These are phyloP conservation scores for Desmodesmus armatus DNA, from an alignment of 139 green algal genomes.

Conservation along the genomic window DNA sequence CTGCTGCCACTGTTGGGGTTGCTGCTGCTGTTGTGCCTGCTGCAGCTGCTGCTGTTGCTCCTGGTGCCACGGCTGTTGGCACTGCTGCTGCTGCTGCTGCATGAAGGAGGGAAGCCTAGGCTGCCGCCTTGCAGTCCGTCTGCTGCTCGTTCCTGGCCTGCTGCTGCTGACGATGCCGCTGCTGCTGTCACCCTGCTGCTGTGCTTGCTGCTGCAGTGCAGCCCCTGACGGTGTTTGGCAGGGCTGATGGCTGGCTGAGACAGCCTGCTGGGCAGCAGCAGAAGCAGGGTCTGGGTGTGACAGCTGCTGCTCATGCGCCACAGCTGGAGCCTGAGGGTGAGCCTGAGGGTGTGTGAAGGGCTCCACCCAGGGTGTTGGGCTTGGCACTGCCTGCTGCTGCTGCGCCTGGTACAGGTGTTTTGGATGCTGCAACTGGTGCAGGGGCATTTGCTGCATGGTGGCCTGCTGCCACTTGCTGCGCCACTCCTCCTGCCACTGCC, in stretches of 20 bases:
- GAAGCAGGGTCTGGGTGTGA: background rate
- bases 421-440: background rate
- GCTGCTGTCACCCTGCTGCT: background rate
- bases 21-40: too few relatives aligned
- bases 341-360: too few relatives aligned
- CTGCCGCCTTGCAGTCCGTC: background rate
- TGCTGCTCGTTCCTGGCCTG: background rate
- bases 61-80: background rate
- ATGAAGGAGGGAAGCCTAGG: background rate
- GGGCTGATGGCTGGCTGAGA: background rate
- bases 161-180: background rate
- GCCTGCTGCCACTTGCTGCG: background rate
- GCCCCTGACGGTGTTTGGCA: too few relatives aligned
- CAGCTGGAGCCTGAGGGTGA: too few relatives aligned
- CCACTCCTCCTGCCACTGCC: slow-evolving; percentile 23
- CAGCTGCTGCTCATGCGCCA: background rate
- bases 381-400: background rate
- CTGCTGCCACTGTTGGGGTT: background rate
- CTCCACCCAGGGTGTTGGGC: too few relatives aligned
- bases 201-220: background rate
- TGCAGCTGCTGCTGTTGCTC: background rate
- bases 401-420: background rate
- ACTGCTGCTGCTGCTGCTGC: slow-evolving; percentile 12
- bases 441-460: background rate
- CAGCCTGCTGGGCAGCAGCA: background rate